phyloP scores from a whole-genome alignment of 2,329 filamentous ascomycete genomes.

The Trichoderma gracile region DNA sequence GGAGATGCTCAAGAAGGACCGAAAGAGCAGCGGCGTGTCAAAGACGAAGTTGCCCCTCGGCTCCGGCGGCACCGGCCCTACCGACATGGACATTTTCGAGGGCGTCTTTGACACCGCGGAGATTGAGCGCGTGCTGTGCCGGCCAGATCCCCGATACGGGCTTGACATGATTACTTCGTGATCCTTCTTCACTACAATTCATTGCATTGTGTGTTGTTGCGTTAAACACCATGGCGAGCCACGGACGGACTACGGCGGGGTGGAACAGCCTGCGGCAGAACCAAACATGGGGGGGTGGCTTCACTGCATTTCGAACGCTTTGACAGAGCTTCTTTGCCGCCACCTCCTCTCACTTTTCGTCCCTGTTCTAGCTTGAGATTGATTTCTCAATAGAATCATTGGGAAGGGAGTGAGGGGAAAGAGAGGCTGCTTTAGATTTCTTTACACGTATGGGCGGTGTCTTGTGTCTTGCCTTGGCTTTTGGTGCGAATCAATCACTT shows the following conservation, averaged over 20 bases:
- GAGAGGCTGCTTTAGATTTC: neutral
- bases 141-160: slow-evolving; percentile 56
- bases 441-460: neutral
- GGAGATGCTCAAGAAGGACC: slow-evolving; percentile 56
- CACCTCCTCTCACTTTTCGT: neutral
- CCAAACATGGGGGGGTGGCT: neutral
- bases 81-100: slow-evolving; percentile 56
- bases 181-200: neutral
- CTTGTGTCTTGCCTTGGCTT: neutral
- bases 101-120: slow-evolving; percentile 53
- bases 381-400: neutral
- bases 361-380: neutral
- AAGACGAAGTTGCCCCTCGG: slow-evolving; percentile 40
- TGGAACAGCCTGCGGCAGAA: neutral
- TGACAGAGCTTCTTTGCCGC: neutral
- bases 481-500: too few relatives aligned
- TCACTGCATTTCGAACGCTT: neutral
- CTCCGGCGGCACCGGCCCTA: slow-evolving; percentile 37
- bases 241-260: neutral
- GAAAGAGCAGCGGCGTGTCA: slow-evolving; percentile 37
- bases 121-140: slow-evolving; percentile 51
- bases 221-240: neutral
- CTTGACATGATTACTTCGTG: slow-evolving; percentile 52
- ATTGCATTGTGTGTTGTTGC: neutral
- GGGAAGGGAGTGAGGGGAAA: neutral